Evolutionary conservation across 179 eudicot genomes (phyloP).

Genomic region (Camellia oleifera): DNA sequence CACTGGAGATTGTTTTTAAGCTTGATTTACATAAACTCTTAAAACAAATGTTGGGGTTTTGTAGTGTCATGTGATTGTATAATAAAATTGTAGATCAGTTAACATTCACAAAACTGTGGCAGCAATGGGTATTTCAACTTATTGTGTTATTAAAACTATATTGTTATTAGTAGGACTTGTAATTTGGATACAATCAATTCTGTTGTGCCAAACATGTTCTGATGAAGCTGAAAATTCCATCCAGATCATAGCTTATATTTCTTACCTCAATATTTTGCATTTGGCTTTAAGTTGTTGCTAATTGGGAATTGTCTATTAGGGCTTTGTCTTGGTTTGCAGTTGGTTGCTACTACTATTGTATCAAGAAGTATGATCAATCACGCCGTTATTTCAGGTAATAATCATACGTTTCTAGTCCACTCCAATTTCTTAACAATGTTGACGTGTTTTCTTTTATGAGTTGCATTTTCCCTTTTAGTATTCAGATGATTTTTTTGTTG

Average conservation of each 20-base stretch:
- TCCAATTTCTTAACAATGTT: background rate
- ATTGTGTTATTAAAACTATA: background rate
- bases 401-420: background rate
- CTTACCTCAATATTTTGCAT: background rate
- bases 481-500: background rate
- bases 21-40: background rate
- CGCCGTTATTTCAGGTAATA: constrained; percentile 88
- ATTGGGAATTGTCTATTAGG: constrained; percentile 38
- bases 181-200: background rate
- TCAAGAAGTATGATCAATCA: constrained; percentile 89
- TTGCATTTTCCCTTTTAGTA: background rate
- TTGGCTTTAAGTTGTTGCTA: constrained; percentile 11
- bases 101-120: background rate
- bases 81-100: background rate
- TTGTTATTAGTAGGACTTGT: background rate
- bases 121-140: background rate
- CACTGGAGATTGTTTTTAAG: background rate
- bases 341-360: constrained; percentile 97
- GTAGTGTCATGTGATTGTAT: background rate
- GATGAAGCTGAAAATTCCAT: background rate
- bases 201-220: background rate
- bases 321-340: constrained; percentile 99
- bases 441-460: background rate
- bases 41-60: background rate
- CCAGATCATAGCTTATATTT: background rate